phyloP scores from a whole-genome alignment of 345 rosid genomes.

The Hirschfeldia incana region DNA sequence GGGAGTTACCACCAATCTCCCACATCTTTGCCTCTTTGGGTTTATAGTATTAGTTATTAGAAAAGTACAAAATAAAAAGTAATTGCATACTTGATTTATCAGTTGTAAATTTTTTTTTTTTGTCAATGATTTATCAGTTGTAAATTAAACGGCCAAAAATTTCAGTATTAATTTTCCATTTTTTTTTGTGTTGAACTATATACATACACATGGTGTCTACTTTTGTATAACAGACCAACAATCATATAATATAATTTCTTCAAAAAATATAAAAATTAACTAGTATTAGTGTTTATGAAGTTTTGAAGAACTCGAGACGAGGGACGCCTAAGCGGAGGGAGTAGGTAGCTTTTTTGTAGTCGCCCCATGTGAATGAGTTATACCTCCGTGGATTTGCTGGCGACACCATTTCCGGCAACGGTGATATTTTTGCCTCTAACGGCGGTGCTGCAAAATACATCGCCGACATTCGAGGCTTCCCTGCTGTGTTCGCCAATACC shows the following conservation, averaged over 20 bases:
- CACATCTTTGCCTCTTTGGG: neutral
- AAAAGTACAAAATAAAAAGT: neutral
- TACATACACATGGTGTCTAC: slow-evolving; percentile 11
- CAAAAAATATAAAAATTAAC: neutral
- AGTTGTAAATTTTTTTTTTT: neutral
- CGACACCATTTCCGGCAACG: slow-evolving; percentile 61
- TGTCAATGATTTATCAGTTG: neutral
- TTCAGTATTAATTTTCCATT: neutral
- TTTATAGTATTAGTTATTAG: neutral
- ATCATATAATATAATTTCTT: neutral
- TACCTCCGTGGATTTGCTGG: slow-evolving; percentile 50
- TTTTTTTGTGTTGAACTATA: neutral
- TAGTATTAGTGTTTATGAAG: neutral
- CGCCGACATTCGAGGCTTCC: slow-evolving; percentile 70
- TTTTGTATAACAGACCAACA: slow-evolving; percentile 12
- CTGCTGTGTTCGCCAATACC: slow-evolving; percentile 57
- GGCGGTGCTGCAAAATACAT: slow-evolving; percentile 93
- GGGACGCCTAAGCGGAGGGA: slow-evolving; percentile 62
- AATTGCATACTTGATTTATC: neutral
- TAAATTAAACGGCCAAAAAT: neutral
- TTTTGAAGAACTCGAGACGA: slow-evolving; percentile 67
- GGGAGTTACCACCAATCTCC: neutral
- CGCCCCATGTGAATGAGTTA: slow-evolving; percentile 77
- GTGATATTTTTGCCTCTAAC: slow-evolving; percentile 50
- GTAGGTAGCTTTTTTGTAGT: slow-evolving; percentile 77